phyloP scores from a whole-genome alignment of 1,139 yeast species.

The Pichia sp. region DNA sequence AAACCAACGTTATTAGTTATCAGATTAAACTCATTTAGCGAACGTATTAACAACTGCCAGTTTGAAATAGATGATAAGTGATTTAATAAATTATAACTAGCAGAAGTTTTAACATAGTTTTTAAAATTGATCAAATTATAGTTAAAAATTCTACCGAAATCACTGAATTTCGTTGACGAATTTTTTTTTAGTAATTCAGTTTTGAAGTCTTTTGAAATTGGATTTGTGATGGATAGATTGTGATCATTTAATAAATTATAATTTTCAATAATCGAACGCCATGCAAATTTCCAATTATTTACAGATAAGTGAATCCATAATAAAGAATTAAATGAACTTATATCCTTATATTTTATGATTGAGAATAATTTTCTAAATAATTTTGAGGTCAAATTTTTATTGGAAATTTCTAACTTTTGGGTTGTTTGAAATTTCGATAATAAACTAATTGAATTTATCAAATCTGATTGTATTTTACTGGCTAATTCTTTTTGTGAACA shows the following conservation, averaged over 20 bases:
- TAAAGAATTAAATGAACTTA: background rate
- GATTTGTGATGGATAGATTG: background rate
- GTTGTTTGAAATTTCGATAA: background rate
- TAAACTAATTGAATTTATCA: background rate
- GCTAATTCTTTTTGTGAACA: too few species aligned
- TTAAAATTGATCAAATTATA: background rate
- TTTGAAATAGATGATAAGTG: constrained; percentile 1
- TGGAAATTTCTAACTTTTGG: background rate
- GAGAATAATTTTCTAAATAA: background rate
- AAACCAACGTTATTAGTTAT: background rate
- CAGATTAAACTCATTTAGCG: constrained; percentile 3
- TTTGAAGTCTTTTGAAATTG: background rate
- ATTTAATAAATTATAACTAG: background rate
- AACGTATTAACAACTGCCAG: constrained; percentile 12
- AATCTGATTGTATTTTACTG: background rate
- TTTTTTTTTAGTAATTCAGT: background rate
- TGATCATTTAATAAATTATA: background rate
- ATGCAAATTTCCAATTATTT: constrained; percentile 5
- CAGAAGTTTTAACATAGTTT: background rate
- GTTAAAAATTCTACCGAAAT: constrained; percentile 3
- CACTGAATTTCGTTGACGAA: background rate
- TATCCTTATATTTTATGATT: background rate
- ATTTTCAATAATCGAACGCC: background rate
- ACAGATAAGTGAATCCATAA: background rate
- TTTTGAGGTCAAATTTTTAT: background rate